Percentiles rank a stretch among this genome's conserved stretches.
Conservation (phyloP, 176 grass and related monocot species). For the Aegilops sharonensis region DNA sequence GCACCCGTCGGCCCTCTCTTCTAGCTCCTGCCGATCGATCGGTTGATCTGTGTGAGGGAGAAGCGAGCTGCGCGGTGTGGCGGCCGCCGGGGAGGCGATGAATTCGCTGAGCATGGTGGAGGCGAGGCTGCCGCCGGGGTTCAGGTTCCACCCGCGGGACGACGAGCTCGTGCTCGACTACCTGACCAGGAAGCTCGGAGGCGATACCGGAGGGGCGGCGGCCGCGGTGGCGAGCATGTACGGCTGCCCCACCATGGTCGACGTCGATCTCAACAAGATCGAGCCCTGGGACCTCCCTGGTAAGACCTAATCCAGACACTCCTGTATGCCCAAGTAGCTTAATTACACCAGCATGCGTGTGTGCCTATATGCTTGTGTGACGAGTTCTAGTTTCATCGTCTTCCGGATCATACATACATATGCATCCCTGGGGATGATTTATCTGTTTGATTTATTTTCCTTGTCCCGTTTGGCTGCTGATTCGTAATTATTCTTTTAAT, state of each 20-base stretch:
- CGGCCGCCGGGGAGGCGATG: constrained; percentile 3
- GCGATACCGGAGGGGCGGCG: neutral
- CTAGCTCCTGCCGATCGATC: too few relatives aligned
- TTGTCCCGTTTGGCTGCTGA: neutral
- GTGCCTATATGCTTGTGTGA: neutral
- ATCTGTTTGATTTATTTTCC: neutral
- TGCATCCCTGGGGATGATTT: neutral
- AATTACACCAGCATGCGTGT: neutral
- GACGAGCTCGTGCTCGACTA: constrained; percentile 97
- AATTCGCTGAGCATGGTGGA: constrained; percentile 85
- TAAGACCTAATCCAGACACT: constrained; percentile 32
- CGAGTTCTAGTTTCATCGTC: neutral
- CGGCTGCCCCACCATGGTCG: constrained; percentile 62
- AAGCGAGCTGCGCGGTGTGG: too few relatives aligned
- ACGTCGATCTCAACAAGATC: constrained; percentile 89
- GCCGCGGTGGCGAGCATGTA: constrained; percentile 20
- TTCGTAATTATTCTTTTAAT: neutral
- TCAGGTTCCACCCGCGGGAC: constrained; percentile 85
- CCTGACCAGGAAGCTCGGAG: constrained; percentile 57
- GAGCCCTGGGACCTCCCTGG: constrained; percentile 96
- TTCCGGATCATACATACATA: neutral
- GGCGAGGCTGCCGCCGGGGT: constrained; percentile 78
- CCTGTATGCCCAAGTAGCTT: neutral
- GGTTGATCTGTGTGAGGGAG: too few relatives aligned
- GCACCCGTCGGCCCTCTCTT: too few relatives aligned